Evolutionary conservation across 208 protist species (phyloP), one percentile per base, ranked within the genome.

Genomic region (Borovskyia barvae): DNA sequence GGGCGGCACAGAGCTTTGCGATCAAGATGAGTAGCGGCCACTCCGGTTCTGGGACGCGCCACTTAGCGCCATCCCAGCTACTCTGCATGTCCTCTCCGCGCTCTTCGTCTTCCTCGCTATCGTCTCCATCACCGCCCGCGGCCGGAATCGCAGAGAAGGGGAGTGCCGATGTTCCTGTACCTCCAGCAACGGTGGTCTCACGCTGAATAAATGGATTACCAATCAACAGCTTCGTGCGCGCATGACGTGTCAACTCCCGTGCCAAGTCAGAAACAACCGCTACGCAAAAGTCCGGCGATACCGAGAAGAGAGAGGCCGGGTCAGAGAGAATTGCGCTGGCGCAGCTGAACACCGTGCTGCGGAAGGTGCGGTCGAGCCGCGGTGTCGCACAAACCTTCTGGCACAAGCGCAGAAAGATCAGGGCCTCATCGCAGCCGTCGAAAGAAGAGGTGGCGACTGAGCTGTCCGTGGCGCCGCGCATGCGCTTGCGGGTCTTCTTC

Each of bases 1-100:
- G 49, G 3, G 58, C 59, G 14, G 80, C 74, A 9, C 77, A 64
- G 2, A 93, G 45, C 24, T 78, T 82, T 2, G 78, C 39, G n/a
- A 92, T 36, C 8, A 95, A 56, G 30, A 85, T 26, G 9, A 93
- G 53, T 40, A 84, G 70, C n/a, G 80, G 80, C 74, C 74, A 92
- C 47, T 79, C 54, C 26, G 77, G 33, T n/a, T 71, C 49, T 0
- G 89, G 80, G 7, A 92, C 66, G 5, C 75, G 39, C 86, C 89
- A 95, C 60, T 91, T 81, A 22, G 89, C 55, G 32, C 78, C 90
- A n/a, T 84, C 74, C 15, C 82, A 56, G 11, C 64, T 55, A 30
- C 72, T 73, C 52, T 75, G 63, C 22, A 52, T 51, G 32, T 82
- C 70, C 32, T 76, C 53, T 17, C 48, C 66, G 5, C 75, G 51